phyloP scores from a whole-genome alignment of 108 stramenopile genomes.

The Skeletonema potamos region DNA sequence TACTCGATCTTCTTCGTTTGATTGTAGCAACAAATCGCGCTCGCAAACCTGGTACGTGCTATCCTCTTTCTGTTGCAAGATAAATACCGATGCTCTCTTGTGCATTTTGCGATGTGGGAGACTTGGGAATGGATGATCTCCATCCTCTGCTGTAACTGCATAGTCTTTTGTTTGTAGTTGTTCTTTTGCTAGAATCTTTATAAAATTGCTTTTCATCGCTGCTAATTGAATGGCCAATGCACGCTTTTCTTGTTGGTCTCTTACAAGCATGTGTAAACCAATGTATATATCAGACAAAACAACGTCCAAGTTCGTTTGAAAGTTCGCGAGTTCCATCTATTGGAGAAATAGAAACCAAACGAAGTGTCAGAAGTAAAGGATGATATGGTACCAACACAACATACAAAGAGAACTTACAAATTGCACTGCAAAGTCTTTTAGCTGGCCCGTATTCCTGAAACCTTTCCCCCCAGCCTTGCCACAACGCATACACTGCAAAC shows the following conservation, averaged over 20 bases:
- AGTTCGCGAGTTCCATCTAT: conserved; percentile 26
- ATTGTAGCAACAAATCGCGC: conserved; percentile 1
- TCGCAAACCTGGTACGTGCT: conserved; percentile 7
- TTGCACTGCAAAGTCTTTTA: neutral
- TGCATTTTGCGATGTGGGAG: neutral
- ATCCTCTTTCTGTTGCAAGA: neutral
- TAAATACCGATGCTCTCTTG: neutral
- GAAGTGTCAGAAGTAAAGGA: neutral
- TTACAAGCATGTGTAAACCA: conserved; percentile 7
- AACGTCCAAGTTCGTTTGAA: conserved; percentile 10
- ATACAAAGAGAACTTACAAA: neutral
- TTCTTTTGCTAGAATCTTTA: neutral
- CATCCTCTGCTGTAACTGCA: neutral
- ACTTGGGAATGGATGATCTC: neutral
- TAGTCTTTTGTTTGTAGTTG: neutral
- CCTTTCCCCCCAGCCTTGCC: conserved; percentile 15
- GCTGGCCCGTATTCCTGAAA: conserved; percentile 8
- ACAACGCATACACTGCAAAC: neutral
- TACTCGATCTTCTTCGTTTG: conserved; percentile 6
- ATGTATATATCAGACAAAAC: conserved; percentile 21
- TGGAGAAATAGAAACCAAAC: neutral
- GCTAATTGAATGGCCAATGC: neutral
- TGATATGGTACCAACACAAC: neutral
- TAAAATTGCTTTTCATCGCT: neutral
- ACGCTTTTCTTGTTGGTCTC: conserved; percentile 15